Conservation (phyloP, 768 basidiomycete genomes). For the Dioszegia hungarica region DNA sequence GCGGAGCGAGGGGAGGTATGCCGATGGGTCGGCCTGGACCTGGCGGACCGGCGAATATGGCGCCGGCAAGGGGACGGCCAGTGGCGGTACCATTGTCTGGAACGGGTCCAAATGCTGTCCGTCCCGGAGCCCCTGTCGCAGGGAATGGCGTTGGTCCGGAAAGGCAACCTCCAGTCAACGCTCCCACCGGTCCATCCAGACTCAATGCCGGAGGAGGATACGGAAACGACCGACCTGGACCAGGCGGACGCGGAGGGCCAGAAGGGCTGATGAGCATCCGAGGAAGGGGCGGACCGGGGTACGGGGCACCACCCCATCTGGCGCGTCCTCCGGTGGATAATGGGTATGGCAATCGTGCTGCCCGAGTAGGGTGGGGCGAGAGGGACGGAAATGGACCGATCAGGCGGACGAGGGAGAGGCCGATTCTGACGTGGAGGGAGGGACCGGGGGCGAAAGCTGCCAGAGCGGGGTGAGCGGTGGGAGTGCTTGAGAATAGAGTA, state of each 20-base stretch:
- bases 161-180: conserved; percentile 5
- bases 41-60: background rate
- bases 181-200: conserved; percentile 7
- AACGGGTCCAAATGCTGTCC: background rate
- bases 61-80: background rate
- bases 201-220: no score
- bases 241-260: background rate
- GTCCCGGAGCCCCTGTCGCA: background rate
- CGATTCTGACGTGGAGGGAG: conserved; percentile 34
- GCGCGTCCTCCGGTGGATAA: background rate
- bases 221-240: no score
- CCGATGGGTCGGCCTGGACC: conserved; percentile 2
- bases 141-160: no score
- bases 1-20: conserved; percentile 7
- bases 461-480: background rate
- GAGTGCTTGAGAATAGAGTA: no score
- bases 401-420: conserved; percentile 27
- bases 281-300: background rate
- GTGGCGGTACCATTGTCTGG: conserved; percentile 5
- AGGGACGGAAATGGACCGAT: background rate
- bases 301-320: conserved; percentile 1
- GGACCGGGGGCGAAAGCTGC: conserved; percentile 29
- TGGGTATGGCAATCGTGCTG: background rate
- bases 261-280: background rate
- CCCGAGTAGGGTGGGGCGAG: background rate